Conservation (phyloP, 352 stramenopile genomes). For the Blastocystis sp. region DNA sequence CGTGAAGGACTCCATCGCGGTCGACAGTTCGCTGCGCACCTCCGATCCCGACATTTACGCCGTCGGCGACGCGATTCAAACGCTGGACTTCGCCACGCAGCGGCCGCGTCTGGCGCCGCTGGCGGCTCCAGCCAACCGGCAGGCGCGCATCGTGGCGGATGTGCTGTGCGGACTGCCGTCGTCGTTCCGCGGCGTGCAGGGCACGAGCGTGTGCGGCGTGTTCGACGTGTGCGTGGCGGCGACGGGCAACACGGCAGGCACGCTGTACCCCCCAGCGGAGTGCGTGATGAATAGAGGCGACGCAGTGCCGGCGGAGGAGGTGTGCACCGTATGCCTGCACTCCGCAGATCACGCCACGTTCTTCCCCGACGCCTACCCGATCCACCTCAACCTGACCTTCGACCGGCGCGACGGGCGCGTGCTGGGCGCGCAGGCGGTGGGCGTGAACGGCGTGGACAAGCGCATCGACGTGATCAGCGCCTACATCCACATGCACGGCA, state of each 20-base stretch:
- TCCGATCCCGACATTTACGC: constrained; percentile 75
- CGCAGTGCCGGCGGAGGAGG: too few species aligned
- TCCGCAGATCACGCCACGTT: constrained; percentile 75
- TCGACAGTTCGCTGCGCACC: constrained; percentile 75
- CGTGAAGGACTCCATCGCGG: constrained; percentile 73
- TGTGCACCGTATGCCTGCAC: constrained; percentile 72
- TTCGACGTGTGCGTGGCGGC: constrained; percentile 76
- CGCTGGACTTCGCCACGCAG: constrained; percentile 59
- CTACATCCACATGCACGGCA: constrained; percentile 74
- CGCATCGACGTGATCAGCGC: constrained; percentile 77
- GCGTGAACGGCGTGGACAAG: constrained; percentile 77
- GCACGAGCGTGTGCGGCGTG: constrained; percentile 74
- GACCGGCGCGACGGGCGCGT: constrained; percentile 73
- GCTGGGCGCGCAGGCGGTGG: constrained; percentile 75
- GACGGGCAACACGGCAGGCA: constrained; percentile 74
- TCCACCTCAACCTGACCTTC: constrained; percentile 77
- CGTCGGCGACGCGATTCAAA: constrained; percentile 75
- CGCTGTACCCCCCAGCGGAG: neutral
- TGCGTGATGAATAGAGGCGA: neutral
- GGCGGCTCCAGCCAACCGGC: constrained; percentile 75
- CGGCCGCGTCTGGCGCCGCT: constrained; percentile 71
- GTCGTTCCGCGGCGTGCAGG: constrained; percentile 75
- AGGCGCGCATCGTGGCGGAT: constrained; percentile 76
- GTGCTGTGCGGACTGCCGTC: constrained; percentile 75
- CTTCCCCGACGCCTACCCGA: constrained; percentile 74